Conservation (phyloP, 139 green algal genomes). For the Asterochloris erici region DNA sequence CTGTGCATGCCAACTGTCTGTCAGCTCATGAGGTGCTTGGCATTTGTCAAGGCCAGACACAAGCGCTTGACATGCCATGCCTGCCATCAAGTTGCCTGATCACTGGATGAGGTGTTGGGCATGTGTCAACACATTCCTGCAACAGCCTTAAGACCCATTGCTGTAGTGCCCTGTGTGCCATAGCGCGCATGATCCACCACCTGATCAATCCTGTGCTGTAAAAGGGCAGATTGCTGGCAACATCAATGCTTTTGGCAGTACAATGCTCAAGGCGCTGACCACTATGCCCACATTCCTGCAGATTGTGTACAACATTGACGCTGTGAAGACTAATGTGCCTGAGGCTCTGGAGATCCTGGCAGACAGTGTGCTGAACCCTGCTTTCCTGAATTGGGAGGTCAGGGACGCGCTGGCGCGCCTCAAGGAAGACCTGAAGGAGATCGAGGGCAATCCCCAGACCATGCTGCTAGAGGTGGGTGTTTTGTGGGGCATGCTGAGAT, state of each 20-base stretch:
- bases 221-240: neutral
- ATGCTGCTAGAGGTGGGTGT: conserved; percentile 52
- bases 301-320: conserved; percentile 93
- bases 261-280: neutral
- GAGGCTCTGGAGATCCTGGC: conserved; percentile 86
- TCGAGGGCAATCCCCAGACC: conserved; percentile 62
- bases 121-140: neutral
- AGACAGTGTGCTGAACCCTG: conserved; percentile 88
- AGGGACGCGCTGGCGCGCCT: conserved; percentile 58
- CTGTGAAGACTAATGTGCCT: conserved; percentile 67
- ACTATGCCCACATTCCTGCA: conserved; percentile 27
- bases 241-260: neutral
- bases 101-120: neutral
- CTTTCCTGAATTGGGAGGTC: conserved; percentile 73
- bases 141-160: neutral
- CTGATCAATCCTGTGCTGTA: neutral
- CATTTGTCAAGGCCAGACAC: too few relatives aligned
- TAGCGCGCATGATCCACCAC: neutral
- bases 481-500: neutral
- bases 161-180: neutral
- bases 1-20: too few relatives aligned
- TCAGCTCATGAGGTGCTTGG: too few relatives aligned
- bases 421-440: conserved; percentile 55
- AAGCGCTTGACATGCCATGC: too few relatives aligned
- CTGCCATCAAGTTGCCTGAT: too few relatives aligned